Conservation (phyloP, 2,329 filamentous ascomycete species). For the Fusarium sterilihyphosum region DNA sequence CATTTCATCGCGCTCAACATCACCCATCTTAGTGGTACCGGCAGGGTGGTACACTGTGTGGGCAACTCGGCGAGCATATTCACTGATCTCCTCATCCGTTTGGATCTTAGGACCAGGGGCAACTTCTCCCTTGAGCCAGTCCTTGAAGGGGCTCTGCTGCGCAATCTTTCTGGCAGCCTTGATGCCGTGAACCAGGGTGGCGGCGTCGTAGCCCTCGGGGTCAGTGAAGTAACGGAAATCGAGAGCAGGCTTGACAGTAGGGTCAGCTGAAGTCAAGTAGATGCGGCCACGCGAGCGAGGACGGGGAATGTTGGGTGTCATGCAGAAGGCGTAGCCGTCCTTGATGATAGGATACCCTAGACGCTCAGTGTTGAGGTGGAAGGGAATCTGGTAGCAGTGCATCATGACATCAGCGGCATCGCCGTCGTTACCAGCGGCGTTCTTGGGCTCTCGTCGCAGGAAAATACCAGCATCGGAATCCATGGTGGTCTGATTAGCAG, state of each 20-base stretch:
- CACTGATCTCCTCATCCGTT: constrained; percentile 81
- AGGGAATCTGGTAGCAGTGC: constrained; percentile 97
- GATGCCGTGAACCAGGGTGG: constrained; percentile 81
- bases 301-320: constrained; percentile 91
- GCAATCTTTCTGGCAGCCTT: constrained; percentile 81
- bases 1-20: constrained; percentile 71
- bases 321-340: constrained; percentile 88
- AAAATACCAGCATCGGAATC: constrained; percentile 91
- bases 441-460: constrained; percentile 78
- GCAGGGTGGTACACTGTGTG: constrained; percentile 93
- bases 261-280: constrained; percentile 80
- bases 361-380: constrained; percentile 84
- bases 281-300: constrained; percentile 80
- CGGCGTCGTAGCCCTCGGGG: constrained; percentile 84
- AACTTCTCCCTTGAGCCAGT: constrained; percentile 85
- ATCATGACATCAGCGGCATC: constrained; percentile 90
- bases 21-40: constrained; percentile 91
- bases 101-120: constrained; percentile 79
- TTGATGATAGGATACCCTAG: constrained; percentile 73
- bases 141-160: constrained; percentile 78
- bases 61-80: constrained; percentile 82
- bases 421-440: constrained; percentile 75
- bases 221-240: constrained; percentile 94
- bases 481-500: constrained; percentile 86
- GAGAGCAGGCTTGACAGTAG: constrained; percentile 80